Base-by-base conservation (phyloP, 2,329 filamentous ascomycete genomes). In the Penicillium psychrosexuale region DNA sequence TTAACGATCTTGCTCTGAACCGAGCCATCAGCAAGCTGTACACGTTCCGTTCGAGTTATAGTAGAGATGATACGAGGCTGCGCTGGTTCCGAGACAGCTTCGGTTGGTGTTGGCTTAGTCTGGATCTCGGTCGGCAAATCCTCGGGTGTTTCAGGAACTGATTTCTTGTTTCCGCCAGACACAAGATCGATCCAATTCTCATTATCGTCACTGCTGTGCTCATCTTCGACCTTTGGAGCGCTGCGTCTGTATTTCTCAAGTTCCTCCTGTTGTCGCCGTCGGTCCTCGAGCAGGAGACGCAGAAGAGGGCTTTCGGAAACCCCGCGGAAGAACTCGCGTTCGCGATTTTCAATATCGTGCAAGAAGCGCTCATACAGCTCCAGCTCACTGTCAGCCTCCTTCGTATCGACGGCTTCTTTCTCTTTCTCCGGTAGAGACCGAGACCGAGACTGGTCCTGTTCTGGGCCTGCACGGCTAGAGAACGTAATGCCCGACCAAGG, bases 1-100 rank as follows among this genome's bases (percentile, higher is more conserved):
- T 83, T 70, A 9, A 84, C 72, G 1, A 79, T 78, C 61, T 81
- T 84, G 0, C 81, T 85, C 8, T 81, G 80, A 2, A 84, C 71
- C 0, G 80, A 81, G 12, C 84, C 84, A 65, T 86, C 83, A 0
- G 81, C 74, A 2, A 80, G 71, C 2, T 78, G 78, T 4, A 75
- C 78, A 3, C 80, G 80, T 58, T 84, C 78, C 2, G 82, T 85
- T 0, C 77, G 83, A 1, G 81, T 84, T 39, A 83, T 70, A 1
- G 82, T 84, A 0, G 82, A 83, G 1, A 86, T 67, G 2, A 86
- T 66, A 39, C 62, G 66, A 19, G 56, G 47, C n/a, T 55, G 53
- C 3, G 12, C 37, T 40, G 48, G 45, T 36, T 62, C 55, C 8
- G 60, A 42, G 3, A 50, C 45, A 27, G 42, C 38, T 39, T 47